Percentiles rank a stretch among this genome's conserved stretches.
Conservation (phyloP, 148 eudicot species). For the Mesembryanthemum crystallinum region DNA sequence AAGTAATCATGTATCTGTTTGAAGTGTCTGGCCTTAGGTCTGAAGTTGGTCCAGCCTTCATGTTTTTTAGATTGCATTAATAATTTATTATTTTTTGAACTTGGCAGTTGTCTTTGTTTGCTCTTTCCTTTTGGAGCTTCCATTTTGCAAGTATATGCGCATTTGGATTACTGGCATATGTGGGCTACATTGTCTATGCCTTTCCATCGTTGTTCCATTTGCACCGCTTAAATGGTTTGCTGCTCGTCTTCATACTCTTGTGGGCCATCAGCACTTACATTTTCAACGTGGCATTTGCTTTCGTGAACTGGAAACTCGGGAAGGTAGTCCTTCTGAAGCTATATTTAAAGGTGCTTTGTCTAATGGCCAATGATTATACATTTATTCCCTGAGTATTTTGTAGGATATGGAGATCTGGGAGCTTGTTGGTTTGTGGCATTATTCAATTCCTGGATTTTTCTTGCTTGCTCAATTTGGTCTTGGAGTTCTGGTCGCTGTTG, state of each 20-base stretch:
- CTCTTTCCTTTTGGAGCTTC: constrained; percentile 93
- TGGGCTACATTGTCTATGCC: constrained; percentile 75
- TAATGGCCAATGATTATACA: not conserved
- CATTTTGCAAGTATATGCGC: constrained; percentile 94
- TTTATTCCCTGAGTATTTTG: constrained; percentile 18
- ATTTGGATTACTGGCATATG: constrained; percentile 91
- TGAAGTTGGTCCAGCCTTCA: not conserved
- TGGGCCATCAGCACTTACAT: constrained; percentile 91
- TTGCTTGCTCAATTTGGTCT: constrained; percentile 93
- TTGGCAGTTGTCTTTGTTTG: constrained; percentile 88
- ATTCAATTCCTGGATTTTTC: constrained; percentile 88
- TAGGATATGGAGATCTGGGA: constrained; percentile 98
- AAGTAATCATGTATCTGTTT: not conserved
- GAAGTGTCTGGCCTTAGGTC: not conserved
- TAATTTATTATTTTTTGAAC: constrained; percentile 31
- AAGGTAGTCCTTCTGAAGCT: constrained; percentile 50
- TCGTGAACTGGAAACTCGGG: constrained; percentile 58
- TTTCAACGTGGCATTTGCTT: constrained; percentile 84
- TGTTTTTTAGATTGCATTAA: constrained; percentile 13
- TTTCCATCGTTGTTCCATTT: constrained; percentile 84
- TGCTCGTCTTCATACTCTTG: constrained; percentile 90
- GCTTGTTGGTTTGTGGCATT: constrained; percentile 95
- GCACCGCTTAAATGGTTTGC: constrained; percentile 89
- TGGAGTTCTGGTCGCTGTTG: constrained; percentile 86
- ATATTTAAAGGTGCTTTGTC: not conserved